Base-by-base conservation (phyloP, 1,139 yeast genomes). In the Meyerozyma athensensis region DNA sequence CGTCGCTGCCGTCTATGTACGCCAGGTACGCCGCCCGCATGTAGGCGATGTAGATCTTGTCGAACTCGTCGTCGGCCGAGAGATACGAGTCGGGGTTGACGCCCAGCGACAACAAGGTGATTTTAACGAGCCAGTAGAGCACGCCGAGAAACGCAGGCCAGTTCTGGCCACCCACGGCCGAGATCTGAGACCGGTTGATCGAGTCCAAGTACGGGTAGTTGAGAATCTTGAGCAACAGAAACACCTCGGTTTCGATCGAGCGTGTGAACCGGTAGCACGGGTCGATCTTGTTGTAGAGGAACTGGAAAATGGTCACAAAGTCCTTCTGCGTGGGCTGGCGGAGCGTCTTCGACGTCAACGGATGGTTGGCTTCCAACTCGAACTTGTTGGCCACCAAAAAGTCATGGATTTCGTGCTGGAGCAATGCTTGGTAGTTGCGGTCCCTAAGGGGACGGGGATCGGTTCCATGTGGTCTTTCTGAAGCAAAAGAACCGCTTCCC, bases 81-180 rank as follows among this genome's bases (percentile, higher is more conserved):
- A 51, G 56, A 23, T 54, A 54, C 4, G 46, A 43, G 36, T 69
- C 70, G 38, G 67, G 61, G 37, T 56, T 61, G 42, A 69, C 77
- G 46, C 73, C 59, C 37, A 75, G 68, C 32, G 32, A 28, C 32
- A 28, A 28, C 21, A 66, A 62, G 47, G 73, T 77, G 26, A 82
- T 62, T 49, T 76, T 76, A 9, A 84, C 79, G 36, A 86, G 55
- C 96, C 96, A 86, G 56, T 82, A 79, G 24, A 87, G 64, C 73
- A 89, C 77, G 2, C 94, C 96, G 37, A 89, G 61, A 50, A 86
- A 84, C 17, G 77, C 74, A 13, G 87, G 90, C 97, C 97, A 87
- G 50, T 82, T 82, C 41, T 83, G 83, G 1, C 96, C 95, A 2
- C 96, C 96, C 6, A 87, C 96, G 0, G 96, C 96, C 35, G 90